Percentiles rank a stretch among this genome's conserved stretches.
phyloP scores from a whole-genome alignment of 1,139 yeast genomes.

The Protomyces lactucae-debilis region DNA sequence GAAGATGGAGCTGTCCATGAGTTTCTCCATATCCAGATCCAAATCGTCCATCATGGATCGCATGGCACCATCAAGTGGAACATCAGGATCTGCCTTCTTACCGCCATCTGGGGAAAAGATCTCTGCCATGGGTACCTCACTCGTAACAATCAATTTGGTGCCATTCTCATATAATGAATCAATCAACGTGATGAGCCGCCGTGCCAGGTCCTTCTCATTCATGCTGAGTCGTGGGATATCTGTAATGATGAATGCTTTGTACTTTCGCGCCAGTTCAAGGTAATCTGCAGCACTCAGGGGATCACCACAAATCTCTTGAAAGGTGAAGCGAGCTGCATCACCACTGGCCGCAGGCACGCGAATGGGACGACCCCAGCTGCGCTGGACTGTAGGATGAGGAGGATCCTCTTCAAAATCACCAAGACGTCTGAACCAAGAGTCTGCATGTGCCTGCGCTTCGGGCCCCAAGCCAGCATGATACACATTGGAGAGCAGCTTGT shows the following conservation, averaged over 20 bases:
- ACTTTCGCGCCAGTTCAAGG: constrained; percentile 71
- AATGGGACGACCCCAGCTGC: constrained; percentile 85
- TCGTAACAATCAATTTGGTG: constrained; percentile 80
- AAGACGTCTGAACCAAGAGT: constrained; percentile 75
- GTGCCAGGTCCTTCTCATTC: constrained; percentile 71
- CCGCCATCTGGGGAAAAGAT: constrained; percentile 46
- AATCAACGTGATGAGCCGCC: constrained; percentile 85
- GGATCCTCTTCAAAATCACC: constrained; percentile 51
- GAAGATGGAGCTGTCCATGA: constrained; percentile 76
- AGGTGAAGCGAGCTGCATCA: constrained; percentile 82
- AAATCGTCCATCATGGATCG: constrained; percentile 64
- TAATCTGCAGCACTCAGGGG: constrained; percentile 97
- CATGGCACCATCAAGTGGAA: constrained; percentile 20
- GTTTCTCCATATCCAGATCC: constrained; percentile 68
- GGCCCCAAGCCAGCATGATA: constrained; percentile 67
- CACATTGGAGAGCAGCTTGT: constrained; percentile 74
- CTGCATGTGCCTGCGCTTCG: constrained; percentile 60
- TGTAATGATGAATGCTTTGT: constrained; percentile 73
- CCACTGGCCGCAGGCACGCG: constrained; percentile 70
- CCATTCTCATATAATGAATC: constrained; percentile 94
- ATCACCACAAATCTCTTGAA: constrained; percentile 75
- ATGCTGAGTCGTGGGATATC: constrained; percentile 84
- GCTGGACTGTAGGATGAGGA: constrained; percentile 44
- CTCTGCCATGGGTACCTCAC: constrained; percentile 77
- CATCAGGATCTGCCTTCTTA: constrained; percentile 26